These are phyloP conservation scores for Penicillium brevicompactum DNA, from an alignment of 2,329 filamentous ascomycete species.

Conservation along the genomic window DNA sequence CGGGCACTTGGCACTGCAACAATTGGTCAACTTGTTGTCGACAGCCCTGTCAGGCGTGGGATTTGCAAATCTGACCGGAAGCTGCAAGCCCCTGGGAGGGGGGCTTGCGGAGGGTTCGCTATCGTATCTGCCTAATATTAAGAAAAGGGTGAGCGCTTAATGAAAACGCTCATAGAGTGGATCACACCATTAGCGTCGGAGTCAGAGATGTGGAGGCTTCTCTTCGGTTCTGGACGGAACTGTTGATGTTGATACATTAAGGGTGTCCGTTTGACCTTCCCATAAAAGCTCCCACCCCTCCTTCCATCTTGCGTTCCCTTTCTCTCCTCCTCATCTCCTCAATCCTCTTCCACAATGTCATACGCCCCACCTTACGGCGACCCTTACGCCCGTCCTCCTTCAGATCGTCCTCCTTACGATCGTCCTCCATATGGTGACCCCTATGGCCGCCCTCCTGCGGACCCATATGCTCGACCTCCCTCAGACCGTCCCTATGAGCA, in stretches of 20 bases:
- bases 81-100: background rate
- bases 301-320: background rate
- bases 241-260: conserved; percentile 8
- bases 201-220: conserved; percentile 6
- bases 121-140: conserved; percentile 19
- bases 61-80: conserved; percentile 6
- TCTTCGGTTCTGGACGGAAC: conserved; percentile 16
- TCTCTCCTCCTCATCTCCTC: background rate
- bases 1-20: conserved; percentile 3
- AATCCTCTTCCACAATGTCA: conserved; percentile 17
- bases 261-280: conserved; percentile 1
- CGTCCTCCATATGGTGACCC: conserved; percentile 12
- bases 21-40: background rate
- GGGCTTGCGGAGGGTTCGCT: conserved; percentile 5
- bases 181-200: conserved; percentile 1
- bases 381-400: conserved; percentile 26
- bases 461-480: conserved; percentile 15
- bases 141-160: conserved; percentile 8
- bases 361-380: conserved; percentile 21
- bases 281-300: conserved; percentile 13
- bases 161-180: conserved; percentile 12
- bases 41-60: conserved; percentile 6
- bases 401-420: conserved; percentile 11
- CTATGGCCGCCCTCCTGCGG: conserved; percentile 12
- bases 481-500: conserved; percentile 22